Percentiles rank a stretch among this genome's conserved stretches.
phyloP scores from a whole-genome alignment of 441 rosid genomes.

The Erodium trifolium region DNA sequence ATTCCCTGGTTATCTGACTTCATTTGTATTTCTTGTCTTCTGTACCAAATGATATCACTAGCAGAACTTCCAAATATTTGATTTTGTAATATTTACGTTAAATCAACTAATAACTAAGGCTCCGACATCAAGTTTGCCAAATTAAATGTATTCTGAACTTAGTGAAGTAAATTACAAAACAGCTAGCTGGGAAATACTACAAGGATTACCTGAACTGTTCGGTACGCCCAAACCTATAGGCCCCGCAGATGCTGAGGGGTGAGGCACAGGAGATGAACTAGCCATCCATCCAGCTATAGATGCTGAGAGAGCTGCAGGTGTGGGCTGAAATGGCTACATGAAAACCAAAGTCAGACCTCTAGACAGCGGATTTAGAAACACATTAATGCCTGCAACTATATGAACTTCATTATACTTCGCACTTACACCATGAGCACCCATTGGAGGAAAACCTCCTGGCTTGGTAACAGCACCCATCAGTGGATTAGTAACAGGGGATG shows the following conservation, averaged over 20 bases:
- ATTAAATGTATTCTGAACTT: slow-evolving; percentile 3
- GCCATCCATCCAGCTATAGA: slow-evolving; percentile 86
- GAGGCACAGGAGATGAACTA: slow-evolving; percentile 52
- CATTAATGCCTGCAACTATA: slow-evolving; percentile 8
- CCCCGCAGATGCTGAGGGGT: slow-evolving; percentile 59
- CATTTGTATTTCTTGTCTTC: background rate
- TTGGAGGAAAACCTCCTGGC: slow-evolving; percentile 54
- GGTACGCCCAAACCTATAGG: slow-evolving; percentile 49
- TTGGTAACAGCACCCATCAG: slow-evolving; percentile 56
- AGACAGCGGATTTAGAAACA: slow-evolving; percentile 14
- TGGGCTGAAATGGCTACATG: slow-evolving; percentile 61
- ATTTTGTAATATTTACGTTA: background rate
- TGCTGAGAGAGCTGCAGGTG: slow-evolving; percentile 56
- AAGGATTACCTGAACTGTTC: slow-evolving; percentile 43
- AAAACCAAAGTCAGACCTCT: slow-evolving; percentile 13
- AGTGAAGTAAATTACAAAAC: slow-evolving; percentile 5
- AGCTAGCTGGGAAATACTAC: slow-evolving; percentile 10
- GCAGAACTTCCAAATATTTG: background rate
- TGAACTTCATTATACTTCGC: slow-evolving; percentile 4
- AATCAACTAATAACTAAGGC: background rate
- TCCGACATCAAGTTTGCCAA: slow-evolving; percentile 1
- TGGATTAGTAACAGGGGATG: slow-evolving; percentile 68
- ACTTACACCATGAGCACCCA: slow-evolving; percentile 66
- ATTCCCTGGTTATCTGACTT: slow-evolving; percentile 1
- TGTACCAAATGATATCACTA: slow-evolving; percentile 12